These are phyloP conservation scores for Trichoderma semiorbis DNA, from an alignment of 2,329 filamentous ascomycete species.

Conservation along the genomic window DNA sequence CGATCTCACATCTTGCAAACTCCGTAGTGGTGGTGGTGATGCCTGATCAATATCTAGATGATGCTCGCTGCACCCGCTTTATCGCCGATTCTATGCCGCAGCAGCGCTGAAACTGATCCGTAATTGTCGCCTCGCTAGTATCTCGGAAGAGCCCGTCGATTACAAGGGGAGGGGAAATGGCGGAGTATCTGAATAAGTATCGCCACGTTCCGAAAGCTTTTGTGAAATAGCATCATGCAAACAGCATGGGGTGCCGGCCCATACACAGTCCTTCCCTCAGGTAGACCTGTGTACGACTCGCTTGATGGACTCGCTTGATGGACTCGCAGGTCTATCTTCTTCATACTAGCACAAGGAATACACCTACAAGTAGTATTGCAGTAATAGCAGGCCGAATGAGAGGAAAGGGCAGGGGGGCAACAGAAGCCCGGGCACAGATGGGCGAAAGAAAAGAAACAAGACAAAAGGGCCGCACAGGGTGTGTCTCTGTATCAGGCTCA, in stretches of 20 bases:
- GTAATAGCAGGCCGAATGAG: neutral
- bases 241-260: neutral
- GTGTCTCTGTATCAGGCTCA: conserved; percentile 10
- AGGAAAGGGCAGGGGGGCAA: neutral
- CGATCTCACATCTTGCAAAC: conserved; percentile 1
- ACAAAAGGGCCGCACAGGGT: neutral
- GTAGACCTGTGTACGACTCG: neutral
- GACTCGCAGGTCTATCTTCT: neutral
- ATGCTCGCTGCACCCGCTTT: neutral
- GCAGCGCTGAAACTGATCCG: neutral
- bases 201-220: neutral
- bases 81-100: neutral
- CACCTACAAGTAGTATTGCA: neutral
- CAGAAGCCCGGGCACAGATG: neutral
- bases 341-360: neutral
- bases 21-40: conserved; percentile 1
- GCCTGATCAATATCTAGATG: neutral
- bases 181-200: neutral
- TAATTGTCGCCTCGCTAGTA: neutral
- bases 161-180: conserved; percentile 7
- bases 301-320: neutral
- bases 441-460: neutral
- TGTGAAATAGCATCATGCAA: neutral
- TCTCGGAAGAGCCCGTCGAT: conserved; percentile 9
- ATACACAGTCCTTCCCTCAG: neutral